phyloP scores from a whole-genome alignment of 202 grass and related monocot species.

The Dendrocalamus latiflorus region DNA sequence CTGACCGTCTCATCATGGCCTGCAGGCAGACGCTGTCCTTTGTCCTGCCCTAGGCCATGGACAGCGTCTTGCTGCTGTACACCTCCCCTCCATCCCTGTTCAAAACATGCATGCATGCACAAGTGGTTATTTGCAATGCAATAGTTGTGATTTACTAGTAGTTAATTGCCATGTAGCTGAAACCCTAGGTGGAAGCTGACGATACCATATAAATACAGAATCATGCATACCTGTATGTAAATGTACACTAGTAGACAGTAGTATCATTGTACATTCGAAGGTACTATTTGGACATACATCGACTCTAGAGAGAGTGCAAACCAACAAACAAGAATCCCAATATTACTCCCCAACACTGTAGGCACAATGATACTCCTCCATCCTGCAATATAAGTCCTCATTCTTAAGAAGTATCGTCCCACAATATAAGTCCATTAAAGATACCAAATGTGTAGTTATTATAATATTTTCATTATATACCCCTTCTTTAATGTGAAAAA shows the following conservation, averaged over 20 bases:
- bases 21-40: not conserved
- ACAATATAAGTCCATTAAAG: too few relatives aligned
- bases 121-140: not conserved
- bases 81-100: slow-evolving; percentile 36
- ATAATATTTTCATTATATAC: too few relatives aligned
- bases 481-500: too few relatives aligned
- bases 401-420: too few relatives aligned
- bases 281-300: not conserved
- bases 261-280: not conserved
- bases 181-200: not conserved
- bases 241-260: not conserved
- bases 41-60: slow-evolving; percentile 4
- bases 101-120: slow-evolving; percentile 10
- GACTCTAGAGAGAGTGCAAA: not conserved
- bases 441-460: too few relatives aligned
- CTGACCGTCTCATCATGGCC: slow-evolving; percentile 6
- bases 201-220: not conserved
- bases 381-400: too few relatives aligned
- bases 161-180: not conserved
- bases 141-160: not conserved
- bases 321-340: not conserved
- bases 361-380: too few relatives aligned
- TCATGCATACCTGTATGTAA: not conserved
- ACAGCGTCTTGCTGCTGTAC: slow-evolving; percentile 7
- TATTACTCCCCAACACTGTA: too few relatives aligned